These are phyloP conservation scores for Diplotaxis tenuifolia DNA, from an alignment of 345 rosid genomes.

Conservation along the genomic window DNA sequence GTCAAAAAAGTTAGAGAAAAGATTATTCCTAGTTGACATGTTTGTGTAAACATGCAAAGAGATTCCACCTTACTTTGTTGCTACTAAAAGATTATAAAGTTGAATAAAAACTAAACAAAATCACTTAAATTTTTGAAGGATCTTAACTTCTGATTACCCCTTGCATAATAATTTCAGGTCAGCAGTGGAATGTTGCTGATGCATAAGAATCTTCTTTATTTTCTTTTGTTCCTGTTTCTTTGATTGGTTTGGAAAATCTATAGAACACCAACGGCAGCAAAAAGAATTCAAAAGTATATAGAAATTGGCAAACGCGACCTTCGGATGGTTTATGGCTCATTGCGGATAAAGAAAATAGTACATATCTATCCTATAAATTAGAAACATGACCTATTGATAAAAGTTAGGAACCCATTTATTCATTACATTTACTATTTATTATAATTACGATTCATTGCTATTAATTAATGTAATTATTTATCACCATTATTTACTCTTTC, in stretches of 20 bases:
- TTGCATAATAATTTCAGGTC: conserved; percentile 7
- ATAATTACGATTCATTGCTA: too few relatives aligned
- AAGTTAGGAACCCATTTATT: too few relatives aligned
- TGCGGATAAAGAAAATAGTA: conserved; percentile 6
- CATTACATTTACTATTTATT: too few relatives aligned
- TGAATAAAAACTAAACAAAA: too few relatives aligned
- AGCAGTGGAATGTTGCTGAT: conserved; percentile 33
- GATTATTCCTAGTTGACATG: conserved; percentile 33
- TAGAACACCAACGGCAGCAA: conserved; percentile 22
- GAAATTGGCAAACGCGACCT: conserved; percentile 18
- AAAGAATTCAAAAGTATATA: conserved; percentile 9
- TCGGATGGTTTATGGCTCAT: too few relatives aligned
- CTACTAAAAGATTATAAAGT: conserved; percentile 15
- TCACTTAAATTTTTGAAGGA: background rate
- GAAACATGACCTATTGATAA: too few relatives aligned
- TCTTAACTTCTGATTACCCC: background rate
- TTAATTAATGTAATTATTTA: too few relatives aligned
- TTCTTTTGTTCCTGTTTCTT: background rate
- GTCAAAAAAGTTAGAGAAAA: conserved; percentile 23
- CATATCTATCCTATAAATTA: too few relatives aligned
- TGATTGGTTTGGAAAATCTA: conserved; percentile 18
- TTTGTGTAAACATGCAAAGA: conserved; percentile 26
- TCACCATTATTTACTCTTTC: too few relatives aligned
- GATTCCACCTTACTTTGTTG: conserved; percentile 28
- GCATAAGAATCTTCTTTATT: conserved; percentile 19